Percentiles rank a stretch among this genome's conserved stretches.
Evolutionary conservation across 805 yeast genomes (phyloP).

Genomic region (Saccharomycopsis sp.): DNA sequence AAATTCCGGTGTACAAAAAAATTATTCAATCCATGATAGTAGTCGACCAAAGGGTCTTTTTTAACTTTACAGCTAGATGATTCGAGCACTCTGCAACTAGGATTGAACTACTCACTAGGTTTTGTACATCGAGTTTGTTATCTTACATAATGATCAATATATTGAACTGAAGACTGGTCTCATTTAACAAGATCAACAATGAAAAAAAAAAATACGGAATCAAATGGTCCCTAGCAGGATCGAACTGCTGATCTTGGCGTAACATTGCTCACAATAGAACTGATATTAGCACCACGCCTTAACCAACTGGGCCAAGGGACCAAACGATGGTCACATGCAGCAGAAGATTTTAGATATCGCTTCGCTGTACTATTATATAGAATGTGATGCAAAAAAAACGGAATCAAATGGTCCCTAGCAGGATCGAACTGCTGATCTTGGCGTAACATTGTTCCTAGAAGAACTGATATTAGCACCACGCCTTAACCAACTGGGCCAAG

Average conservation of each 20-base stretch:
- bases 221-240: no score
- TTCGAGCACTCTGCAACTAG: background rate
- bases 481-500: conserved; percentile 40
- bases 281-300: conserved; percentile 37
- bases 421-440: conserved; percentile 79
- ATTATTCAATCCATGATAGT: no score
- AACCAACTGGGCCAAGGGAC: conserved; percentile 40
- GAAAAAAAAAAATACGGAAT: no score
- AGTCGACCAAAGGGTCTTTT: background rate
- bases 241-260: conserved; percentile 68
- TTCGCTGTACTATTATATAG: background rate
- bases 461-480: conserved; percentile 34
- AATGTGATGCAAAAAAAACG: conserved; percentile 18
- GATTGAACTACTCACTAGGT: no score
- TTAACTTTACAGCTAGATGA: background rate
- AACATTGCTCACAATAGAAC: background rate
- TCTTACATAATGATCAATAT: no score
- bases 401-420: conserved; percentile 70
- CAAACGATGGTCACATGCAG: no score
- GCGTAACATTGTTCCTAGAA: conserved; percentile 23
- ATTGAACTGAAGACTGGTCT: no score
- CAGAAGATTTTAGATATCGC: no score
- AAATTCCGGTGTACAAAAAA: background rate
- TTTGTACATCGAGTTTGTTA: no score
- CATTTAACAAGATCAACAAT: no score